Conservation (phyloP, 257 asterid genomes). For the Ballota nigra region DNA sequence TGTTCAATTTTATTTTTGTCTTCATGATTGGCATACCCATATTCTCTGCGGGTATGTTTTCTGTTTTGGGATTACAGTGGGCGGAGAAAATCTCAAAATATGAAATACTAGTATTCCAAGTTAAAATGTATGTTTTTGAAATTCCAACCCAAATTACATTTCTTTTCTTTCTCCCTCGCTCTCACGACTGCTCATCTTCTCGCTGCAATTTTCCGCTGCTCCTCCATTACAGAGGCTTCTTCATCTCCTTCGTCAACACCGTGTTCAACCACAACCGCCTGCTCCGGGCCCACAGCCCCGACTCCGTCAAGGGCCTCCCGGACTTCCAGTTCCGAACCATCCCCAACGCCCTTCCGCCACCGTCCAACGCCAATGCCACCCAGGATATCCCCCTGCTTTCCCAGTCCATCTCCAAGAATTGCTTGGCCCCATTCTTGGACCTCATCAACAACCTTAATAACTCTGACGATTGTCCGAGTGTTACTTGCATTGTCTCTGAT, state of each 20-base stretch:
- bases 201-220: too few species aligned
- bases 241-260: slow-evolving; percentile 51
- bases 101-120: too few species aligned
- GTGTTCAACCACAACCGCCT: slow-evolving; percentile 48
- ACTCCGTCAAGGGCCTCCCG: slow-evolving; percentile 29
- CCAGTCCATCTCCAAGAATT: slow-evolving; percentile 23
- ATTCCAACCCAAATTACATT: too few species aligned
- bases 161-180: too few species aligned
- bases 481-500: slow-evolving; percentile 44
- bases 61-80: too few species aligned
- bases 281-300: slow-evolving; percentile 34
- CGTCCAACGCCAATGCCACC: slow-evolving; percentile 32
- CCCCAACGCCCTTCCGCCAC: slow-evolving; percentile 50
- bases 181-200: too few species aligned
- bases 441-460: slow-evolving; percentile 34
- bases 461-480: slow-evolving; percentile 27
- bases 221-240: slow-evolving; percentile 38
- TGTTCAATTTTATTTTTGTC: too few species aligned
- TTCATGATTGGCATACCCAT: too few species aligned
- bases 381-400: slow-evolving; percentile 43
- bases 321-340: slow-evolving; percentile 44
- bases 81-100: too few species aligned
- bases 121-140: too few species aligned
- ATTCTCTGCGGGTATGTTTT: too few species aligned
- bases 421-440: slow-evolving; percentile 33